phyloP scores from a whole-genome alignment of 1,284 basidiomycete genomes.

The Hemileccinum hortonii region DNA sequence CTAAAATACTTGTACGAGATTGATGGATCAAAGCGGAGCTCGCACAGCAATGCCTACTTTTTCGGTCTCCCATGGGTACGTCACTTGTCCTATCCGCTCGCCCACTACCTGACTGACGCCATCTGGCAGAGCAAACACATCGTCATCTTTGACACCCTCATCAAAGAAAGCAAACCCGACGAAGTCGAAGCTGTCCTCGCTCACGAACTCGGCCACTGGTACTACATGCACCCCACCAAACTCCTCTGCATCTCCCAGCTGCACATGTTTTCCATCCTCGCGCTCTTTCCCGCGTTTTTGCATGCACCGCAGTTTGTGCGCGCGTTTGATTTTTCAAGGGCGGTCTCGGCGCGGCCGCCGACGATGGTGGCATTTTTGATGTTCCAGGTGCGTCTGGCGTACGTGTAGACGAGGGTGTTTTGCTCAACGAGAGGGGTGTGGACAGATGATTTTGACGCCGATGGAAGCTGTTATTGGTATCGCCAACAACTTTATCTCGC shows the following conservation, averaged over 20 bases:
- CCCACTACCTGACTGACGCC: not conserved
- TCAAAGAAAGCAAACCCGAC: conserved; percentile 84
- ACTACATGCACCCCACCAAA: conserved; percentile 85
- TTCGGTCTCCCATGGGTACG: conserved; percentile 89
- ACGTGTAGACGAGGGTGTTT: too few relatives aligned
- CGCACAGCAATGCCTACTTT: conserved; percentile 95
- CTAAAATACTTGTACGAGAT: conserved; percentile 95
- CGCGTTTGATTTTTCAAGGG: conserved; percentile 83
- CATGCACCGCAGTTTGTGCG: conserved; percentile 80
- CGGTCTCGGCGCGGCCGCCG: conserved; percentile 68
- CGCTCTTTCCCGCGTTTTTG: conserved; percentile 90
- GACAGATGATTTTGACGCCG: conserved; percentile 78
- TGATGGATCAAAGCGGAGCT: conserved; percentile 93
- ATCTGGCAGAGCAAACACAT: conserved; percentile 76
- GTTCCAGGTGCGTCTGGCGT: conserved; percentile 57
- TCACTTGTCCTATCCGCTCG: conserved; percentile 2
- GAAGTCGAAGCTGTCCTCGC: conserved; percentile 87
- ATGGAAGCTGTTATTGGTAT: conserved; percentile 78
- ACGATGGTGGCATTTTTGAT: conserved; percentile 88
- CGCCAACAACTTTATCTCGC: conserved; percentile 76
- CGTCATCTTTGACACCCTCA: conserved; percentile 95
- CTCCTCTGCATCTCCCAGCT: conserved; percentile 83
- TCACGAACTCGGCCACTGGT: conserved; percentile 97
- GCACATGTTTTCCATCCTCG: conserved; percentile 85
- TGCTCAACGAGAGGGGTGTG: too few relatives aligned